These are phyloP conservation scores for Barbarea vulgaris DNA, from an alignment of 345 rosid genomes.

Conservation along the genomic window DNA sequence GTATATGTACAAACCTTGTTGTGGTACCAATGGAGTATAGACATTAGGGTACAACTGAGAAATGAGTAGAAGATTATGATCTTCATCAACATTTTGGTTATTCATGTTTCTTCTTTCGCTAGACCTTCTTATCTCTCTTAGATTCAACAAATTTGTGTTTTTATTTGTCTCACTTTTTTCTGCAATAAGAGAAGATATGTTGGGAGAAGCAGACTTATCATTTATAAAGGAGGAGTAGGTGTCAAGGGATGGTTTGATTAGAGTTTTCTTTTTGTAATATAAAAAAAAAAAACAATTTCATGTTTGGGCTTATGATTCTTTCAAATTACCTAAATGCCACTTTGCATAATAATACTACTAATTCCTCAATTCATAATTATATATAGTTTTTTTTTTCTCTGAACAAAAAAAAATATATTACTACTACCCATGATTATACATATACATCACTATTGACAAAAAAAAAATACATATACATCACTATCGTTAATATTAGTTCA, in stretches of 20 bases:
- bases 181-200: conserved; percentile 34
- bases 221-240: conserved; percentile 41
- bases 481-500: conserved; percentile 18
- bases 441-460: conserved; percentile 32
- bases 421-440: no score
- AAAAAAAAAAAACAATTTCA: background rate
- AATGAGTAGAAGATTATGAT: conserved; percentile 38
- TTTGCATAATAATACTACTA: background rate
- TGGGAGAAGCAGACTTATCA: conserved; percentile 25
- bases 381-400: no score
- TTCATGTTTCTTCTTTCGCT: conserved; percentile 31
- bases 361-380: background rate
- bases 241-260: conserved; percentile 37
- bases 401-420: no score
- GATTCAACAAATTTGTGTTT: conserved; percentile 2
- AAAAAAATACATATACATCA: conserved; percentile 30
- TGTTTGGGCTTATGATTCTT: conserved; percentile 6
- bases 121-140: conserved; percentile 23
- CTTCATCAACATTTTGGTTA: conserved; percentile 25
- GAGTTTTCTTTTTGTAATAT: background rate
- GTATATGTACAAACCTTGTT: conserved; percentile 33
- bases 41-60: conserved; percentile 38
- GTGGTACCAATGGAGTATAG: conserved; percentile 32
- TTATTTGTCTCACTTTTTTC: conserved; percentile 34
- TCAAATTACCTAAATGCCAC: conserved; percentile 4